phyloP scores from a whole-genome alignment of 352 stramenopile genomes.

The Ochromonadaceae sp. region DNA sequence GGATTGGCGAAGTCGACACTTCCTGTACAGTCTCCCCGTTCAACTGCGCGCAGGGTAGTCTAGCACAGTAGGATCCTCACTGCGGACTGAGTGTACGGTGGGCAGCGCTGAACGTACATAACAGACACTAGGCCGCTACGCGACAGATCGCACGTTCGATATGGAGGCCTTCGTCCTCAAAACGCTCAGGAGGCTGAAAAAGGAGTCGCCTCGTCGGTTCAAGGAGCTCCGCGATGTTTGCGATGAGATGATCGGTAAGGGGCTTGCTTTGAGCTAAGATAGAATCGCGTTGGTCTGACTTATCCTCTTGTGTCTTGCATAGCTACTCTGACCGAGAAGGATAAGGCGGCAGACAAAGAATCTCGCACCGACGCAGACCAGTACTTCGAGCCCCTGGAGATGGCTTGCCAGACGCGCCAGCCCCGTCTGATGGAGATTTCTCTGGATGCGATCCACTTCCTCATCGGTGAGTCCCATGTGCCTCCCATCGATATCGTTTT shows the following conservation, averaged over 20 bases:
- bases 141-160: no score
- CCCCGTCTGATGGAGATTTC: slow-evolving; percentile 31
- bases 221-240: slow-evolving; percentile 7
- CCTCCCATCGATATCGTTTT: background rate
- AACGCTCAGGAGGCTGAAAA: slow-evolving; percentile 13
- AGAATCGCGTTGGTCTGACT: no score
- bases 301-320: no score
- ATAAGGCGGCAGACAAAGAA: background rate
- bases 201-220: slow-evolving; percentile 9
- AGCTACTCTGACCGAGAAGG: no score
- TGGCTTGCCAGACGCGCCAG: slow-evolving; percentile 24
- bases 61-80: no score
- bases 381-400: slow-evolving; percentile 24
- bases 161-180: slow-evolving; percentile 14
- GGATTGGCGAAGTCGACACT: no score
- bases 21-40: no score
- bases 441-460: slow-evolving; percentile 71
- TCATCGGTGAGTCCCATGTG: slow-evolving; percentile 47
- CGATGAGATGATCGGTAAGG: background rate
- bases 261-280: no score
- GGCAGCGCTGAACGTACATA: no score
- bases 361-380: slow-evolving; percentile 1
- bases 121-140: no score
- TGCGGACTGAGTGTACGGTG: no score
- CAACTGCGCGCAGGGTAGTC: no score